Percentiles rank a stretch among this genome's conserved stretches.
These are phyloP conservation scores for Malus asiatica DNA, from an alignment of 306 rosid species.

Conservation along the genomic window DNA sequence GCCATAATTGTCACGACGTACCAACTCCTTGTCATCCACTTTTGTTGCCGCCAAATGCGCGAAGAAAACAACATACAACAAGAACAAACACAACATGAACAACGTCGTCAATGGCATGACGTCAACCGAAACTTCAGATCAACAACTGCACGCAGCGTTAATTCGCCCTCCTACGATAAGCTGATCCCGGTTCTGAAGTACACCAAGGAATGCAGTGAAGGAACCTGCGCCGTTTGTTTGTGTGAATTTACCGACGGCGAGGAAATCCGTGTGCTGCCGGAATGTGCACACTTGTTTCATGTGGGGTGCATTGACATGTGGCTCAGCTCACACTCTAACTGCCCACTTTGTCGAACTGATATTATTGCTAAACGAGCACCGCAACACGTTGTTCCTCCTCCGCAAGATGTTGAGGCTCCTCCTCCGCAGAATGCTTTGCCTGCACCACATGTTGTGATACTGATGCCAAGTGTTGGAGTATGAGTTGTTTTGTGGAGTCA, in stretches of 20 bases:
- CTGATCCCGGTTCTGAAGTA: background rate
- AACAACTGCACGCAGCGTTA: background rate
- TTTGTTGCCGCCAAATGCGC: constrained; percentile 11
- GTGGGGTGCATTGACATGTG: constrained; percentile 15
- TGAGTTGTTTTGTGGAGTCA: background rate
- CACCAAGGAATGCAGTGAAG: background rate
- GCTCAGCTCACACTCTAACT: constrained; percentile 2
- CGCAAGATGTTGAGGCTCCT: background rate
- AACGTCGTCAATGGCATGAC: background rate
- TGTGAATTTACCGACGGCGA: constrained; percentile 11
- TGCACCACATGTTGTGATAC: background rate
- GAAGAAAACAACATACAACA: background rate
- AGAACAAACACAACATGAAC: background rate
- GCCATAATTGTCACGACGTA: background rate
- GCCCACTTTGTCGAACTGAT: constrained; percentile 19
- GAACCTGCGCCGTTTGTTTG: constrained; percentile 17
- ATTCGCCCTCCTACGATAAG: background rate
- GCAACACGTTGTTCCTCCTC: background rate
- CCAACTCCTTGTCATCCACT: background rate
- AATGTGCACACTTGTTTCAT: constrained; percentile 20
- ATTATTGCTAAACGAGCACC: background rate
- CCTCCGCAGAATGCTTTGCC: background rate
- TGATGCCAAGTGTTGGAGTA: background rate
- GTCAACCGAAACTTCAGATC: background rate
- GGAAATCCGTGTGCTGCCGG: background rate